Percentiles rank a stretch among this genome's conserved stretches.
phyloP scores from a whole-genome alignment of 305 asterid genomes.

The Coffea humblotiana region DNA sequence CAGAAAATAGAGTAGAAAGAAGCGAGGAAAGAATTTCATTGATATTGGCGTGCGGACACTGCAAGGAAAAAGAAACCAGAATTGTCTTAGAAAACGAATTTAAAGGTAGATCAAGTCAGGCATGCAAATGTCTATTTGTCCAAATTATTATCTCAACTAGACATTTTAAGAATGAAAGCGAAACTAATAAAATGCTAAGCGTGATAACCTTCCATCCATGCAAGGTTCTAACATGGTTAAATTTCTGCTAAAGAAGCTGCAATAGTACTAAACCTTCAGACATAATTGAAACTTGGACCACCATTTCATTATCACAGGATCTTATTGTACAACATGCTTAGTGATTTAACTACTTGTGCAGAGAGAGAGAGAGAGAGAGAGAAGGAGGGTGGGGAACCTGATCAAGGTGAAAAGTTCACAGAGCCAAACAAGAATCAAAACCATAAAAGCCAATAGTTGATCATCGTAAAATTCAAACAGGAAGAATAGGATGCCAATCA shows the following conservation, averaged over 20 bases:
- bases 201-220: background rate
- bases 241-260: background rate
- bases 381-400: conserved; percentile 61
- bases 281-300: background rate
- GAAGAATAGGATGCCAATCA: conserved; percentile 97
- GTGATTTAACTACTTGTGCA: background rate
- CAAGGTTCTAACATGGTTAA: background rate
- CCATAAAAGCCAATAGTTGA: conserved; percentile 98
- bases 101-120: background rate
- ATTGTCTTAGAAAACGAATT: conserved; percentile 27
- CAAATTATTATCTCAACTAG: background rate
- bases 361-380: conserved; percentile 24
- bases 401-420: conserved; percentile 95
- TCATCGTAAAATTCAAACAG: conserved; percentile 98
- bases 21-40: conserved; percentile 99
- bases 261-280: no score
- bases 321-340: background rate
- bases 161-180: background rate
- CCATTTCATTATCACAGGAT: background rate
- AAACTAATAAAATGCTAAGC: background rate
- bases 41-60: conserved; percentile 99
- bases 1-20: conserved; percentile 93
- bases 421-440: conserved; percentile 95
- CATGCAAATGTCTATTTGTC: background rate
- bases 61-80: conserved; percentile 51